Percentiles rank a stretch among this genome's conserved stretches.
phyloP scores from a whole-genome alignment of 2,329 filamentous ascomycete genomes.

The Ophiostoma piceae region DNA sequence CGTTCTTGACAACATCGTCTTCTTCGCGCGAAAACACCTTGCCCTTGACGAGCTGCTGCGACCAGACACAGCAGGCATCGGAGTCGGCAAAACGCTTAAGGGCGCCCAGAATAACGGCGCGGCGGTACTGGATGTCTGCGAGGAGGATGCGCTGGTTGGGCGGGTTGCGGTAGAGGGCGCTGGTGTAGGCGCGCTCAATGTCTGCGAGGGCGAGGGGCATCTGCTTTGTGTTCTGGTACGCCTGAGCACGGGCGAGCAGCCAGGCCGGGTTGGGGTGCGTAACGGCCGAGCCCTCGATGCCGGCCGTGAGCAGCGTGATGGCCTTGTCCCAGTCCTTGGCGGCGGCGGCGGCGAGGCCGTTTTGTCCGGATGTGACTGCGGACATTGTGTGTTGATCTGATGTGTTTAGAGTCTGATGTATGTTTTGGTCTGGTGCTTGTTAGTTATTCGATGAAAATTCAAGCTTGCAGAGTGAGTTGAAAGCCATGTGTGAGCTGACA shows the following conservation, averaged over 20 bases:
- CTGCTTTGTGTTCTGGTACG: slow-evolving; percentile 58
- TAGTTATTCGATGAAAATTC: neutral
- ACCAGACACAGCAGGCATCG: slow-evolving; percentile 61
- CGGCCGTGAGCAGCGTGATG: slow-evolving; percentile 61
- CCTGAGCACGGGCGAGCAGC: slow-evolving; percentile 75
- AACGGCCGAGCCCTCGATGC: slow-evolving; percentile 60
- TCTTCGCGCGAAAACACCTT: slow-evolving; percentile 35
- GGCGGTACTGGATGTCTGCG: slow-evolving; percentile 73
- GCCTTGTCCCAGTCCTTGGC: slow-evolving; percentile 61
- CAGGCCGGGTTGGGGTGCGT: slow-evolving; percentile 52
- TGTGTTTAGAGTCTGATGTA: neutral
- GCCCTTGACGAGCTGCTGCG: slow-evolving; percentile 41
- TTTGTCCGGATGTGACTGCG: slow-evolving; percentile 42
- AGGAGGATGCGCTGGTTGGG: slow-evolving; percentile 58
- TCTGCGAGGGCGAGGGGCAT: slow-evolving; percentile 63
- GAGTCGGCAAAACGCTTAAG: slow-evolving; percentile 70
- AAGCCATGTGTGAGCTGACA: neutral
- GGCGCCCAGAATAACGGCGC: slow-evolving; percentile 67
- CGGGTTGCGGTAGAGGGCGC: slow-evolving; percentile 62
- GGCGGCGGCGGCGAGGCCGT: slow-evolving; percentile 62
- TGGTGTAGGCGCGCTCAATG: slow-evolving; percentile 59
- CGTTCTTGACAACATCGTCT: slow-evolving; percentile 37
- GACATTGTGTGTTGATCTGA: slow-evolving; percentile 41
- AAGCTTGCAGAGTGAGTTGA: neutral
- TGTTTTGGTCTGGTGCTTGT: slow-evolving; percentile 6